A percentile compares a stretch with the other conserved stretches of the same genome.
phyloP scores from a whole-genome alignment of 2,329 filamentous ascomycete genomes.

The Ophiosphaerella korrae region DNA sequence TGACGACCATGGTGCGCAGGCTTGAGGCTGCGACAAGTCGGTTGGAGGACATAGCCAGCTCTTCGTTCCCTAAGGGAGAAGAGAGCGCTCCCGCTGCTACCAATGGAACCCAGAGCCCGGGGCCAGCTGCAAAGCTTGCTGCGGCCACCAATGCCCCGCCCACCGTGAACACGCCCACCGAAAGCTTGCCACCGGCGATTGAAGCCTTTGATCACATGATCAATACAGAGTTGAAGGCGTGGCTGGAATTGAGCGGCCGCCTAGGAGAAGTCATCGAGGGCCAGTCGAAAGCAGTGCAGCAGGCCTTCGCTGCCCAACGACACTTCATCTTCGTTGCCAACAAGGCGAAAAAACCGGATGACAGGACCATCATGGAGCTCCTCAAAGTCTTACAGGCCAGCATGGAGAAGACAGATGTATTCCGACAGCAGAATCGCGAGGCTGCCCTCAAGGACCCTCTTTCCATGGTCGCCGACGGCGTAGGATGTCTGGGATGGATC shows the following conservation, averaged over 20 bases:
- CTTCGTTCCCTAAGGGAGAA: constrained; percentile 53
- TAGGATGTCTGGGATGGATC: constrained; percentile 89
- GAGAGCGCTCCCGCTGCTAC: constrained; percentile 15
- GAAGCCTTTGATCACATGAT: constrained; percentile 87
- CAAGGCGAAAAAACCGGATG: constrained; percentile 89
- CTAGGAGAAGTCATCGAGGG: constrained; percentile 79
- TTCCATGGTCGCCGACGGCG: constrained; percentile 86
- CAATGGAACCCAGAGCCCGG: constrained; percentile 33
- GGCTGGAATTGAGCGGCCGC: constrained; percentile 76
- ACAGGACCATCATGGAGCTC: constrained; percentile 73
- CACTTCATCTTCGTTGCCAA: constrained; percentile 86
- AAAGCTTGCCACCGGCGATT: constrained; percentile 65
- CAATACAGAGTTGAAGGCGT: constrained; percentile 73
- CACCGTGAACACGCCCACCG: constrained; percentile 42
- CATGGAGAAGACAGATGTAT: constrained; percentile 76
- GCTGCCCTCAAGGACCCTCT: constrained; percentile 80
- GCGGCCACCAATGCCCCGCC: constrained; percentile 37
- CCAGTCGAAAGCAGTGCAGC: constrained; percentile 67
- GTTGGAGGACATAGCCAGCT: constrained; percentile 92
- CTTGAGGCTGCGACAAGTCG: constrained; percentile 96
- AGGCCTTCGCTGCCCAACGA: constrained; percentile 82
- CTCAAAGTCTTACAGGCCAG: constrained; percentile 86
- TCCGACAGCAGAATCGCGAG: constrained; percentile 80
- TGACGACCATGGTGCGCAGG: constrained; percentile 64
- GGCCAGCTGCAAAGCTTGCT: constrained; percentile 33